phyloP scores from a whole-genome alignment of 2,329 filamentous ascomycete genomes.

The Aureobasidium sp. region DNA sequence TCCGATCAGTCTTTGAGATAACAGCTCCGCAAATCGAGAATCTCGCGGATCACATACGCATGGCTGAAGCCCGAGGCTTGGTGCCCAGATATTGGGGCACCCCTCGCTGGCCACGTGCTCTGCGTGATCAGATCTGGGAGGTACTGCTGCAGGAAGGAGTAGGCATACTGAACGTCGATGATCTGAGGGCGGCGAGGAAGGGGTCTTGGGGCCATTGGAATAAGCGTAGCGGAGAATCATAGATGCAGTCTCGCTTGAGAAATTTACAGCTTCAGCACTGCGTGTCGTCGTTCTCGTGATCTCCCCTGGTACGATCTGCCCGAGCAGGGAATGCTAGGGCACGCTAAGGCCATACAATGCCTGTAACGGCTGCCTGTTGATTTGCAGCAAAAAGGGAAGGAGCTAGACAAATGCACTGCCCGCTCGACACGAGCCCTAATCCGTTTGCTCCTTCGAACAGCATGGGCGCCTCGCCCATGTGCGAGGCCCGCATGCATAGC shows the following conservation, averaged over 20 bases:
- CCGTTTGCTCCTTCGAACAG: too few species aligned
- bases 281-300: too few species aligned
- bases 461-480: too few species aligned
- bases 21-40: constrained; percentile 35
- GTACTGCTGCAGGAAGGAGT: constrained; percentile 48
- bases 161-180: constrained; percentile 53
- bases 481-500: too few species aligned
- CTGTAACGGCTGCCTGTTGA: too few species aligned
- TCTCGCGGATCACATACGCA: constrained; percentile 46
- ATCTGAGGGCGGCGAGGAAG: not conserved
- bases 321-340: too few species aligned
- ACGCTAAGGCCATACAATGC: too few species aligned
- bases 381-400: too few species aligned
- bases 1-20: constrained; percentile 17
- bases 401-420: too few species aligned
- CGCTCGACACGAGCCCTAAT: too few species aligned
- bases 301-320: too few species aligned
- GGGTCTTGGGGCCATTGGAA: not conserved
- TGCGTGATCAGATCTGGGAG: constrained; percentile 50
- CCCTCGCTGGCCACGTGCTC: constrained; percentile 47
- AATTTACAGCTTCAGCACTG: not conserved
- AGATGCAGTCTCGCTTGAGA: not conserved
- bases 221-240: not conserved
- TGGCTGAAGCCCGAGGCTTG: constrained; percentile 45
- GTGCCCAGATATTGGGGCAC: constrained; percentile 53